Evolutionary conservation across 1,284 basidiomycete genomes (phyloP).

Genomic region (Cutaneotrichosporon mucoides): DNA sequence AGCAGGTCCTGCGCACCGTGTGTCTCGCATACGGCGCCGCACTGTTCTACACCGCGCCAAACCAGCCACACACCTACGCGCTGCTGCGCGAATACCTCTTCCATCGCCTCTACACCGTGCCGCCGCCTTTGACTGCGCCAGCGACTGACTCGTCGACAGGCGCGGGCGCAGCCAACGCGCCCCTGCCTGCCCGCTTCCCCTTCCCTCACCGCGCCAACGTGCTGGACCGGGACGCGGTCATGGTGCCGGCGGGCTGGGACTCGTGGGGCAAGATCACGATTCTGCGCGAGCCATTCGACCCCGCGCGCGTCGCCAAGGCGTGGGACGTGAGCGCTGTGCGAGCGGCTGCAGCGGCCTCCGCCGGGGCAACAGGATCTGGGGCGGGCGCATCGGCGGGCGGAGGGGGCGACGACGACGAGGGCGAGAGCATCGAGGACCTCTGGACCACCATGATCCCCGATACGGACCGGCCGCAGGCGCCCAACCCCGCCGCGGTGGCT

Average conservation of each 20-base stretch:
- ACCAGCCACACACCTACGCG: conserved; percentile 69
- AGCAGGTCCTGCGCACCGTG: conserved; percentile 87
- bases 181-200: conserved; percentile 64
- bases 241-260: conserved; percentile 95
- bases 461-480: conserved; percentile 23
- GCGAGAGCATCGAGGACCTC: conserved; percentile 39
- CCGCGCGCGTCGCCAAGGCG: conserved; percentile 70
- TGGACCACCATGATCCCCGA: conserved; percentile 49
- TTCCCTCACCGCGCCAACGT: conserved; percentile 85
- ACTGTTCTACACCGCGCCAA: conserved; percentile 82
- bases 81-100: conserved; percentile 80
- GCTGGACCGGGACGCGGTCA: conserved; percentile 83
- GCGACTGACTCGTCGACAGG: not conserved
- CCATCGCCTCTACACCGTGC: conserved; percentile 70
- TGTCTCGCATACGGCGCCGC: conserved; percentile 91
- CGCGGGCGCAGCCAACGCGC: conserved; percentile 8
- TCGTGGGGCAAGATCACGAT: conserved; percentile 94
- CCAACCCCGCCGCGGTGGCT: conserved; percentile 17
- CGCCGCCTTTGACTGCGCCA: conserved; percentile 21
- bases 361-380: no score
- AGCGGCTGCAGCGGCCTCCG: no score
- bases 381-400: no score
- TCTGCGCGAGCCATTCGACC: conserved; percentile 85
- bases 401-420: conserved; percentile 30
- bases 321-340: conserved; percentile 60